phyloP scores from a whole-genome alignment of 2,329 filamentous ascomycete genomes.

The Didymella glomerata region DNA sequence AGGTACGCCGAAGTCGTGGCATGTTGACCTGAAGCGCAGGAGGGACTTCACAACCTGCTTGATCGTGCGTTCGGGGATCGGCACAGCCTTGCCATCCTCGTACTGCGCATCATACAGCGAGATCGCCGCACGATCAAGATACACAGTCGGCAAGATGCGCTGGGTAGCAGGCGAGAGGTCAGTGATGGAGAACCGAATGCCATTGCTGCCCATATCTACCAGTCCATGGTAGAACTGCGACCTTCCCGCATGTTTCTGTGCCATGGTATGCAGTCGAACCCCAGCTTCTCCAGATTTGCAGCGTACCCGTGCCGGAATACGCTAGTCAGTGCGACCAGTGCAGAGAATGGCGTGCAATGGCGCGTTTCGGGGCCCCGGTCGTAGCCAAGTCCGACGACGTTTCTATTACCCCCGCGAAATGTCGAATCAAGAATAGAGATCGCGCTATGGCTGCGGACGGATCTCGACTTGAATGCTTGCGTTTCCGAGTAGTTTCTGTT shows the following conservation, averaged over 20 bases:
- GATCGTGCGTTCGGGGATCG: conserved; percentile 69
- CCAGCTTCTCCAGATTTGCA: conserved; percentile 28
- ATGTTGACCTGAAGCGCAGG: conserved; percentile 74
- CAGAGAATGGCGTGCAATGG: conserved; percentile 34
- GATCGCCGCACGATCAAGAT: conserved; percentile 79
- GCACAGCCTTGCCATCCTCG: conserved; percentile 53
- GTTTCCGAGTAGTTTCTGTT: conserved; percentile 36
- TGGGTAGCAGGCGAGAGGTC: conserved; percentile 75
- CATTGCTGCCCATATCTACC: conserved; percentile 69
- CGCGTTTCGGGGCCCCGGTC: conserved; percentile 27
- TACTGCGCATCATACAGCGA: conserved; percentile 85
- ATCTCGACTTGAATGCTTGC: conserved; percentile 24
- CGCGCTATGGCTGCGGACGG: conserved; percentile 28
- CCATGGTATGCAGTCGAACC: conserved; percentile 19
- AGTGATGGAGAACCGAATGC: conserved; percentile 90
- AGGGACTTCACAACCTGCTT: conserved; percentile 71
- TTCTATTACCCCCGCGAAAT: conserved; percentile 34
- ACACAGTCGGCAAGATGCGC: conserved; percentile 78
- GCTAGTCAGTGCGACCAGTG: conserved; percentile 26
- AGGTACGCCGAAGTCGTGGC: conserved; percentile 73
- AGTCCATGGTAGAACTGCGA: conserved; percentile 42
- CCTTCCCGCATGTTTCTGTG: conserved; percentile 24
- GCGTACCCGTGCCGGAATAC: conserved; percentile 23
- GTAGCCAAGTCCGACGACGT: conserved; percentile 25
- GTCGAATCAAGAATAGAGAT: conserved; percentile 26